Conservation (phyloP, 2,329 filamentous ascomycete genomes). For the Laburnicola sp. region DNA sequence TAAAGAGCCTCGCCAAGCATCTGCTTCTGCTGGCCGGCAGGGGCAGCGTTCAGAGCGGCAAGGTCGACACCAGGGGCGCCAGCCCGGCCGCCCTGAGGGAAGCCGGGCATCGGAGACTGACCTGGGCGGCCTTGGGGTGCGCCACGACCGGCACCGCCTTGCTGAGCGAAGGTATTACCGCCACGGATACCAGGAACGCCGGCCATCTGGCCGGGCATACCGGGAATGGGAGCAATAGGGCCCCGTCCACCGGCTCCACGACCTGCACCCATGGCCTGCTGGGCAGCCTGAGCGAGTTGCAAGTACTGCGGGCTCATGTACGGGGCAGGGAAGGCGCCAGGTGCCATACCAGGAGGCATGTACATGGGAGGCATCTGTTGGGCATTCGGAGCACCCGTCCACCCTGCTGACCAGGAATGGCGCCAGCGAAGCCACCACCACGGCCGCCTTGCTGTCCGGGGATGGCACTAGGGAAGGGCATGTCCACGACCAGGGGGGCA, state of each 20-base stretch:
- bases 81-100: constrained; percentile 38
- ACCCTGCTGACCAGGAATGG: constrained; percentile 80
- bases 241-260: constrained; percentile 67
- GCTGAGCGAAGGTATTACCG: constrained; percentile 45
- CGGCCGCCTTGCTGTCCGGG: constrained; percentile 78
- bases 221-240: constrained; percentile 64
- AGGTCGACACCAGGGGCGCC: constrained; percentile 52
- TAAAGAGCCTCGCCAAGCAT: constrained; percentile 97
- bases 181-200: constrained; percentile 48
- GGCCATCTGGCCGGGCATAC: constrained; percentile 69
- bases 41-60: constrained; percentile 55
- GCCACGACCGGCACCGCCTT: constrained; percentile 44
- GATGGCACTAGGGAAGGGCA: constrained; percentile 63
- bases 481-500: constrained; percentile 62
- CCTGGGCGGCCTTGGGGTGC: constrained; percentile 36
- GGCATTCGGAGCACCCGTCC: constrained; percentile 76
- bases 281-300: constrained; percentile 73
- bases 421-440: constrained; percentile 80
- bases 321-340: constrained; percentile 71
- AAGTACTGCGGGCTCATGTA: constrained; percentile 78
- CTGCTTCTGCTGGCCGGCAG: constrained; percentile 88
- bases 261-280: constrained; percentile 61
- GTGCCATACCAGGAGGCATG: constrained; percentile 66
- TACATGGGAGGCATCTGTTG: constrained; percentile 90
- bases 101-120: constrained; percentile 36